phyloP scores from a whole-genome alignment of 2,329 filamentous ascomycete species.

The Fusarium ramigenum region DNA sequence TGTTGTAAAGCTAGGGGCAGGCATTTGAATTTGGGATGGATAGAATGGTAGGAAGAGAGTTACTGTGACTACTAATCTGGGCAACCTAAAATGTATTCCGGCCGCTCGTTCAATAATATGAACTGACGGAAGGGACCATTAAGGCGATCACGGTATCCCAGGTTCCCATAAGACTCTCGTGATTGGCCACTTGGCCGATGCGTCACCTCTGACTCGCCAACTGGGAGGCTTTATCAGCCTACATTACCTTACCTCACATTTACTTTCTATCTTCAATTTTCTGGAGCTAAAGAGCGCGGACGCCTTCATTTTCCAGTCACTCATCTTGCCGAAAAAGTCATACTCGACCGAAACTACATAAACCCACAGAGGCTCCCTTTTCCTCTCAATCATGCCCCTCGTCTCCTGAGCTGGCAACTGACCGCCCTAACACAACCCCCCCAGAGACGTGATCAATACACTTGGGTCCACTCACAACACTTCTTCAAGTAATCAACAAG shows the following conservation, averaged over 20 bases:
- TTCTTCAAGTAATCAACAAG: constrained; percentile 27
- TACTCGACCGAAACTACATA: background rate
- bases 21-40: background rate
- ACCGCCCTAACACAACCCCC: constrained; percentile 21
- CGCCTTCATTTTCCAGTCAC: background rate
- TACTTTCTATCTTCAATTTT: background rate
- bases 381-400: constrained; percentile 33
- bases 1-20: background rate
- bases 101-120: background rate
- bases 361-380: background rate
- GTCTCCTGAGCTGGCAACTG: constrained; percentile 32
- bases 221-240: constrained; percentile 11
- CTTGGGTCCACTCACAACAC: constrained; percentile 6
- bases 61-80: background rate
- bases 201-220: constrained; percentile 42
- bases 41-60: background rate
- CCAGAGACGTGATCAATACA: constrained; percentile 35
- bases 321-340: background rate
- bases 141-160: constrained; percentile 32
- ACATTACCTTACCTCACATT: background rate
- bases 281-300: background rate
- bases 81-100: background rate
- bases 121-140: constrained; percentile 24
- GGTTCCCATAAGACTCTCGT: constrained; percentile 21
- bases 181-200: constrained; percentile 42